A percentile compares a stretch with the other conserved stretches of the same genome.
phyloP scores from a whole-genome alignment of 1,139 yeast species.

The Debaryomycetaceae sp. region DNA sequence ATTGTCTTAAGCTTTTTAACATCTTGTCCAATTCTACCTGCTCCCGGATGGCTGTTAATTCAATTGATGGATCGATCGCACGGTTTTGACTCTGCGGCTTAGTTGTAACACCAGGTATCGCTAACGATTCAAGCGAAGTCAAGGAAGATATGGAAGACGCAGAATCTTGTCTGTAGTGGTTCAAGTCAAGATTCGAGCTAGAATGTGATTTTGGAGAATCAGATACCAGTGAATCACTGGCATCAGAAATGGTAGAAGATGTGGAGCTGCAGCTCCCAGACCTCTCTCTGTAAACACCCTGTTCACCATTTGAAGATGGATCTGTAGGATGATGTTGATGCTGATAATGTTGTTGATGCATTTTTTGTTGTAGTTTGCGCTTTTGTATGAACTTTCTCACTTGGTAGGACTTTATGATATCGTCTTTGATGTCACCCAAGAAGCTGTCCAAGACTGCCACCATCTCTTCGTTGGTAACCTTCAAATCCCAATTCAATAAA shows the following conservation, averaged over 20 bases:
- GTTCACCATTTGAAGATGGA: slow-evolving; percentile 1
- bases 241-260: slow-evolving; percentile 5
- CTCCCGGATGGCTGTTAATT: slow-evolving; percentile 40
- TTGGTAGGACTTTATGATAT: slow-evolving; percentile 42
- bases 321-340: slow-evolving; percentile 4
- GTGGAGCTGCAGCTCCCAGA: slow-evolving; percentile 3
- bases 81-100: slow-evolving; percentile 3
- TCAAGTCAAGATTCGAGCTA: slow-evolving; percentile 8
- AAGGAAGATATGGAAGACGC: slow-evolving; percentile 21
- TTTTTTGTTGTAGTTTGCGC: slow-evolving; percentile 17
- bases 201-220: slow-evolving; percentile 4
- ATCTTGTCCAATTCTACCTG: slow-evolving; percentile 37
- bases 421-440: slow-evolving; percentile 61
- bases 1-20: slow-evolving; percentile 20
- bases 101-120: slow-evolving; percentile 1
- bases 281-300: slow-evolving; percentile 2
- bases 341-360: slow-evolving; percentile 8
- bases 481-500: slow-evolving; percentile 67
- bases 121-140: slow-evolving; percentile 12
- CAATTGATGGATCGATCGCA: slow-evolving; percentile 38
- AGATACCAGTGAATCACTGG: not conserved
- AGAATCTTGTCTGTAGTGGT: slow-evolving; percentile 30
- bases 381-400: slow-evolving; percentile 32
- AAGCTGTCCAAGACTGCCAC: slow-evolving; percentile 44
- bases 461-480: slow-evolving; percentile 54